phyloP scores from a whole-genome alignment of 345 rosid species.

The Euphorbia lathyris region DNA sequence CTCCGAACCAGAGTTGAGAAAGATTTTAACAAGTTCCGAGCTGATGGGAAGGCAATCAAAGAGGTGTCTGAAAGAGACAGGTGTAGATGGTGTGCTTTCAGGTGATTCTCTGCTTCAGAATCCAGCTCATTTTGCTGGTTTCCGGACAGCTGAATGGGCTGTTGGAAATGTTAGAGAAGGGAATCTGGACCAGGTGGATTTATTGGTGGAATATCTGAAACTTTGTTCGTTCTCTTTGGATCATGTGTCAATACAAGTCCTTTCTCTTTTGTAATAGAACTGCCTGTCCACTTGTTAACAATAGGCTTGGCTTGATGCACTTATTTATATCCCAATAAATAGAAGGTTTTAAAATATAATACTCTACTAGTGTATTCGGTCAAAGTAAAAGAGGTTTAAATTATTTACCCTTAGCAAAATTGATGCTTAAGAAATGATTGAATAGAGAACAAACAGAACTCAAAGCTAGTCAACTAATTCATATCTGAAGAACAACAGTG shows the following conservation, averaged over 20 bases:
- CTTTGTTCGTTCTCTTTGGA: background rate
- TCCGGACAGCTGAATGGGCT: slow-evolving; percentile 62
- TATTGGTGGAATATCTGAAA: background rate
- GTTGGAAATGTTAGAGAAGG: slow-evolving; percentile 43
- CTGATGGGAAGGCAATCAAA: slow-evolving; percentile 75
- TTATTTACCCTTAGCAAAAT: too few species aligned
- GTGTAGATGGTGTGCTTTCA: slow-evolving; percentile 88
- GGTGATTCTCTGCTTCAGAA: slow-evolving; percentile 93
- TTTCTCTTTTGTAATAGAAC: too few species aligned
- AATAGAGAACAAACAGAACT: too few species aligned
- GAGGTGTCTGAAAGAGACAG: slow-evolving; percentile 64
- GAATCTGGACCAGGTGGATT: slow-evolving; percentile 66
- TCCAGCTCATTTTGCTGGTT: slow-evolving; percentile 89
- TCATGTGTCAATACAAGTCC: background rate
- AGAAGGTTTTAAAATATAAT: too few species aligned
- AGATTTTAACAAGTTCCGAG: slow-evolving; percentile 76
- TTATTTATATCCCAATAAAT: too few species aligned
- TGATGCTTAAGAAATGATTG: too few species aligned
- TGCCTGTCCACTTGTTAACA: too few species aligned
- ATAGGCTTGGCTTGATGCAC: too few species aligned
- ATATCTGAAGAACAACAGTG: too few species aligned
- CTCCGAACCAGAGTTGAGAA: slow-evolving; percentile 80
- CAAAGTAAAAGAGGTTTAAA: too few species aligned
- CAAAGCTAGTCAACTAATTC: too few species aligned
- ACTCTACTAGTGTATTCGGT: too few species aligned